Evolutionary conservation across 805 yeast species (phyloP), one percentile per base, ranked within the genome.

Genomic region (Candida sphagnicola): DNA sequence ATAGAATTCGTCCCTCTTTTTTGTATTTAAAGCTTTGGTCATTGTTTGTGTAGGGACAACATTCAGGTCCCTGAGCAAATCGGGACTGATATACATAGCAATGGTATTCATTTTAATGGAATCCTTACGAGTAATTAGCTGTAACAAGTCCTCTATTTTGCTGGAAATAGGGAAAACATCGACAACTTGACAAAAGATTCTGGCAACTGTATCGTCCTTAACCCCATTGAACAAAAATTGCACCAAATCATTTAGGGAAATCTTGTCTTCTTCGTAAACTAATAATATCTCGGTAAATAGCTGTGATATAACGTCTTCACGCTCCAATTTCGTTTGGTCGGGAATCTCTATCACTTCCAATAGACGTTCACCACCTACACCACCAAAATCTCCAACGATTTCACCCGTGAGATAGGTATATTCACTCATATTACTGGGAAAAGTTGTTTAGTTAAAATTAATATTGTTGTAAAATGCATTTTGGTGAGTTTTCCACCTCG

Each of bases 1-100:
- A 54, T 66, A 65, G 49, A 62, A 51, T 55, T 70, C 62, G 51
- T 75, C 63, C 57, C 75, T 43, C 53, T 62, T 49, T 36, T 56
- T 41, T 35, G 62, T 50, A 47, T 67, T 61, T 49, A 67, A 49
- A 29, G 62, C 60, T 19, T 62, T 67, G 10, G 59, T 68, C 28
- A 73, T 58, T 26, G 50, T 37, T 12, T 59, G 57, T 3, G 48
- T 41, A 2, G 72, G 69, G 1, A 68, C 58, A 4, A 66, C 44
- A 0, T 53, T 59, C 40, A 56, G 45, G 8, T 46, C 46, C 25
- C 49, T 41, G 24, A 68, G 46, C 8, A 57, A 47, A 4, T 65
- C 68, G 1, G 61, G 42, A 24, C 56, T 51, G 4, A 67, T 47
- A 40, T 48, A 48, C 26, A 41, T 48, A 3, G 67, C 65, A 30